Base-by-base conservation (phyloP, 1,284 basidiomycete species). In the Cutaneotrichosporon sp. region DNA sequence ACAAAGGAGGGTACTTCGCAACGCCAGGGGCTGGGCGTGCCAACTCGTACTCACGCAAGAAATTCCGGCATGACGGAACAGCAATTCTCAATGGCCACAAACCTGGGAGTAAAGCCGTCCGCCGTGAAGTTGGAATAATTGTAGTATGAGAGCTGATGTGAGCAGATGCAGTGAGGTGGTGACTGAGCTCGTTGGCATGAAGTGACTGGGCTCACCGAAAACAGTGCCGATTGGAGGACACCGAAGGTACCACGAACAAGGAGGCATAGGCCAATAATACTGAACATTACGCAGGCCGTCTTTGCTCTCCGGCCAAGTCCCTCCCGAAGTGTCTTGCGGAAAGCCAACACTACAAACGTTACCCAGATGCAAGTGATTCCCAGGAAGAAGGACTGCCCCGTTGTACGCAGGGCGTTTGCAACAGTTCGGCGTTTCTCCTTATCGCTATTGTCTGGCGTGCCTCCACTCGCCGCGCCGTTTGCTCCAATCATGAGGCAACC, bases 341-440 rank as follows among this genome's bases (percentile, higher is more conserved):
- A 27, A 9, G 49, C 26, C 24, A 44, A 45, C 34, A 17, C 19
- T 41, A 61, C 47, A 46, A 66, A 57, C 19, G 49, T 4, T 29
- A 52, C 51, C 37, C 52, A 61, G 11, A 63, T 22, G 22, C 60
- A 14, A n/a, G 64, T 66, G 50, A 66, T 59, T 17, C 41, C 46
- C 24, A 66, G 60, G 55, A 66, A 66, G 49, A 64, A 49, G 25
- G 61, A 61, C 47, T 64, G 63, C 0, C 65, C 65, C 33, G 60
- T 48, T 4, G 60, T 60, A 16, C 65, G 60, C 9, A 66, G 39
- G 19, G 45, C 53, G 31, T 57, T 50, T 14, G 59, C 45, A 8
- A 32, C 37, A 46, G 57, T 38, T 3, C 61, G 25, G 8, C 31
- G 19, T 17, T 52, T n/a, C n/a, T 38, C n/a, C 11, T 41, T 16